Percentiles rank a stretch among this genome's conserved stretches.
phyloP scores from a whole-genome alignment of 2,329 filamentous ascomycete genomes.

The Calonectria henricotiae region DNA sequence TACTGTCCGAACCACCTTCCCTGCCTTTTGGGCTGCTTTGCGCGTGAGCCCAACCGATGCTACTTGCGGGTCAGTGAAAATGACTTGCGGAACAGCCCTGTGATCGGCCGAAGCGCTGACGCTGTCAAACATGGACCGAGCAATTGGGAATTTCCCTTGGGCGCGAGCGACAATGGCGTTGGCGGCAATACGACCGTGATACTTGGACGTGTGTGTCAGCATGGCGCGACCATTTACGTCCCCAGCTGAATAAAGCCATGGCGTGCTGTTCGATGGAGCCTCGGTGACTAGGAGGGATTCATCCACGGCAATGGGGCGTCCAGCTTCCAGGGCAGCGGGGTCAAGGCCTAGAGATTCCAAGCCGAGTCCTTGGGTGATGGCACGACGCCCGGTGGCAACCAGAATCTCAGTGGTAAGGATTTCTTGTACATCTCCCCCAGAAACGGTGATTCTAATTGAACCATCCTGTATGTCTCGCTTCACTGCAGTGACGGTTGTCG shows the following conservation, averaged over 20 bases:
- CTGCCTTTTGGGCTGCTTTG: neutral
- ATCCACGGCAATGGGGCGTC: neutral
- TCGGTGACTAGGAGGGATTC: conserved; percentile 6
- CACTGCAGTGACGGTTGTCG: neutral
- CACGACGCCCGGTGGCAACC: conserved; percentile 5
- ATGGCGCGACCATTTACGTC: conserved; percentile 14
- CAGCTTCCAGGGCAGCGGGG: neutral
- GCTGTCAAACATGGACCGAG: neutral
- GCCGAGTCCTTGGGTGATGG: neutral
- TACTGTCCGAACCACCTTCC: neutral
- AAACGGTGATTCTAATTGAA: neutral
- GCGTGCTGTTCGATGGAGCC: neutral
- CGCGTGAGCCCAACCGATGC: conserved; percentile 17
- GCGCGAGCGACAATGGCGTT: conserved; percentile 14
- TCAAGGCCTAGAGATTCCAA: neutral
- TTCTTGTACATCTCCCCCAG: neutral
- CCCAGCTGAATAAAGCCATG: conserved; percentile 10
- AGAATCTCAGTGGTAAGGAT: conserved; percentile 2
- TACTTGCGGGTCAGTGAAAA: conserved; percentile 15
- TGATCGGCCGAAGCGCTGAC: conserved; percentile 16
- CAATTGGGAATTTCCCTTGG: conserved; percentile 6
- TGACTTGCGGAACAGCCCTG: conserved; percentile 4
- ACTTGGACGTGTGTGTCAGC: conserved; percentile 19
- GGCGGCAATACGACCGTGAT: conserved; percentile 13
- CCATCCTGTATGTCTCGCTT: neutral